A percentile compares a stretch with the other conserved stretches of the same genome.
Conservation (phyloP, 1,139 yeast genomes). For the Hansenula lynferdii region DNA sequence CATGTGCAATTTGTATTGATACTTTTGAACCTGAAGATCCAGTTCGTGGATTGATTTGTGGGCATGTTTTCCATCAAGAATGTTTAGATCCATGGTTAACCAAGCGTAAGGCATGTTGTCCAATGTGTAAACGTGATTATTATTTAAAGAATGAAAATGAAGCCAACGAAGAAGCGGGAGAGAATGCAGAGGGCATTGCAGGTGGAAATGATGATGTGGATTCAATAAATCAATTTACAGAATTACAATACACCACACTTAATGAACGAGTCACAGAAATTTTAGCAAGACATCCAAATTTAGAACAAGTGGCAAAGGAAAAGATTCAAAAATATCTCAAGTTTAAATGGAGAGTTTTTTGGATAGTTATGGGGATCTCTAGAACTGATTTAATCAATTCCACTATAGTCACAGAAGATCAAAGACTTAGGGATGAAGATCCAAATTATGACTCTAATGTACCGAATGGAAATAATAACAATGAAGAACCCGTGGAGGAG, state of each 20-base stretch:
- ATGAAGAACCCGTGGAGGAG: neutral
- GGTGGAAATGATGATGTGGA: conserved; percentile 10
- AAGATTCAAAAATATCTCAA: conserved; percentile 33
- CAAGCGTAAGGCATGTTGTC: conserved; percentile 75
- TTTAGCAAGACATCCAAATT: conserved; percentile 23
- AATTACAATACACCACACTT: conserved; percentile 20
- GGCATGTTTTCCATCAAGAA: conserved; percentile 77
- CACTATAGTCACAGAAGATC: conserved; percentile 42
- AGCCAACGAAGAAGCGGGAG: conserved; percentile 18
- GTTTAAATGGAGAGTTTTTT: conserved; percentile 37
- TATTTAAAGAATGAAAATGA: conserved; percentile 34
- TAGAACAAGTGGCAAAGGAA: conserved; percentile 41
- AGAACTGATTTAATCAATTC: conserved; percentile 44
- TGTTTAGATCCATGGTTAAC: conserved; percentile 86
- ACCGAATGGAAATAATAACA: neutral
- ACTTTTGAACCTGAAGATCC: conserved; percentile 53
- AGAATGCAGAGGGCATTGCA: conserved; percentile 8
- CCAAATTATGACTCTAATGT: conserved; percentile 4
- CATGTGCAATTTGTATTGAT: conserved; percentile 80
- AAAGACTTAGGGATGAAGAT: conserved; percentile 18
- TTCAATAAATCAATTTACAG: conserved; percentile 13
- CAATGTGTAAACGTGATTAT: conserved; percentile 76
- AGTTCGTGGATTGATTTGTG: conserved; percentile 74
- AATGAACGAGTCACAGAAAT: conserved; percentile 22
- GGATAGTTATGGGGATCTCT: conserved; percentile 53